Base-by-base conservation (phyloP, 1,139 yeast genomes). In the Ogataea hybrid region DNA sequence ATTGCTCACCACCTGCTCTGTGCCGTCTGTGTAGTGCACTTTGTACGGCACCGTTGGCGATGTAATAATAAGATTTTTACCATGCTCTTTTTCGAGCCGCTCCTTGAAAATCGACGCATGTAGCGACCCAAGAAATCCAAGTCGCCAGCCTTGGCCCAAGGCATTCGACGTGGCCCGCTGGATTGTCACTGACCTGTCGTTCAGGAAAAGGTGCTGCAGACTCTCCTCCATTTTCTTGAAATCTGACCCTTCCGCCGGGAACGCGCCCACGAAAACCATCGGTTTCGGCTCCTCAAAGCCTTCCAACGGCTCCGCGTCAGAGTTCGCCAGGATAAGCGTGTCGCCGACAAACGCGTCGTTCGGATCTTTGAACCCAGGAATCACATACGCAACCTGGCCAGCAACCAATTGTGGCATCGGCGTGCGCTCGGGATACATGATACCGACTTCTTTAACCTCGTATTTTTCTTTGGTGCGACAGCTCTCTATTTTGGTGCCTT, bases 181-280 rank as follows among this genome's bases (percentile, higher is more conserved):
- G 40, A 92, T 70, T 0, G 92, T 81, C 2, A 92, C 97, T 1
- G 96, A 84, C 55, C 97, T 76, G 60, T 92, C 98, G 58, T 92
- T 92, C 46, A 92, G 70, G 2, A 90, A 95, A 49, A 92, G 70
- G 56, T 89, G 89, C 52, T 84, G 86, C 63, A 92, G 81, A 61
- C 89, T 86, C 54, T 92, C 97, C 57, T 92, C 96, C 70, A 92
- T 73, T 29, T 79, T 84, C 48, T 85, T 86, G 61, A 90, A 92
- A 54, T 90, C 96, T 1, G 84, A 77, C 4, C 96, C 96, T 59
- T 90, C 96, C 0, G 96, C 94, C 0, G 98, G 98, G 56, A 89
- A 92, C 0, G 98, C 98, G 7, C 98, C 98, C 33, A 92, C 95
- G 62, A 90, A 92, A 6, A 92, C 97, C 97, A 92, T 92, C 1